These are phyloP conservation scores for Beta vulgaris DNA, from an alignment of 148 eudicot species.

Conservation along the genomic window DNA sequence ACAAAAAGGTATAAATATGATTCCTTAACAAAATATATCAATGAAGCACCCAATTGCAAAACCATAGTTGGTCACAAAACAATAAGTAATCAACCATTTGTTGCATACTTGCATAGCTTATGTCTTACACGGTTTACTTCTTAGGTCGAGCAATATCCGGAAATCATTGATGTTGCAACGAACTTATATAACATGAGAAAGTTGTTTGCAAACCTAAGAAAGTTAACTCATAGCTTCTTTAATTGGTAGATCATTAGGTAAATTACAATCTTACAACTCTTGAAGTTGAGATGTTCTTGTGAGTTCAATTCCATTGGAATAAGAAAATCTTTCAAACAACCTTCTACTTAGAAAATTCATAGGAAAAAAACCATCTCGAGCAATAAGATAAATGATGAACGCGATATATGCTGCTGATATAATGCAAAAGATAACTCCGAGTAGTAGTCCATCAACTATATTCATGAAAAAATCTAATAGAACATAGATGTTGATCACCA, in stretches of 20 bases:
- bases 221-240: neutral
- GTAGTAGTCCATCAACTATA: conserved; percentile 43
- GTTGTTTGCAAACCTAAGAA: too few relatives aligned
- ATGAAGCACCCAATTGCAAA: too few relatives aligned
- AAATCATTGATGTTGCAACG: too few relatives aligned
- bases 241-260: neutral
- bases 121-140: too few relatives aligned
- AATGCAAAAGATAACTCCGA: conserved; percentile 35
- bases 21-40: too few relatives aligned
- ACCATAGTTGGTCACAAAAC: too few relatives aligned
- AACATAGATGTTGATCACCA: conserved; percentile 76
- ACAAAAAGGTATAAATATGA: too few relatives aligned
- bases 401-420: conserved; percentile 48
- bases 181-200: too few relatives aligned
- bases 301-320: neutral
- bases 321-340: conserved; percentile 6
- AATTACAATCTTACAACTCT: neutral
- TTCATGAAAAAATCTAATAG: conserved; percentile 64
- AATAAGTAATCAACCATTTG: too few relatives aligned
- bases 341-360: conserved; percentile 25
- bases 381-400: conserved; percentile 63
- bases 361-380: conserved; percentile 37
- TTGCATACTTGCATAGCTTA: too few relatives aligned
- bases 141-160: too few relatives aligned
- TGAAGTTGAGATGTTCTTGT: neutral